Evolutionary conservation across 345 rosid species (phyloP).

Genomic region (Syzygium jambos): DNA sequence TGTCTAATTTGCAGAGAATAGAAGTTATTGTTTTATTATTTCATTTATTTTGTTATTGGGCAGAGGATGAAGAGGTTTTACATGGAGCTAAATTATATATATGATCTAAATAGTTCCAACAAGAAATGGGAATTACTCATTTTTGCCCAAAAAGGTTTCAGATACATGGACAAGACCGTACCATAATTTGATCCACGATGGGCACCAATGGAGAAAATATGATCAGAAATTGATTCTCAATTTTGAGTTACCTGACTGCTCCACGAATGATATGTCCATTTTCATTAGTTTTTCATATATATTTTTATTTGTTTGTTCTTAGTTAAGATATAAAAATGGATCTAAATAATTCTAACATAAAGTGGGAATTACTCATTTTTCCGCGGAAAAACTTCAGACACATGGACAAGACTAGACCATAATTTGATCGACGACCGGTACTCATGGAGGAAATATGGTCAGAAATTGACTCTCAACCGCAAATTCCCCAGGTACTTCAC

Average conservation of each 20-base stretch:
- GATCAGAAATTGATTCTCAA: constrained; percentile 40
- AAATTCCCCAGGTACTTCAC: constrained; percentile 24
- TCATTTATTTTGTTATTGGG: background rate
- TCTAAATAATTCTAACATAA: no score
- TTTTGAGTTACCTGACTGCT: constrained; percentile 23
- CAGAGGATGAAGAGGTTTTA: background rate
- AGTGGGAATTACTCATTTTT: background rate
- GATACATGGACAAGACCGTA: constrained; percentile 9
- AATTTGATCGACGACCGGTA: constrained; percentile 26
- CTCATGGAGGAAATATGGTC: constrained; percentile 48
- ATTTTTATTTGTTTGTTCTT: no score
- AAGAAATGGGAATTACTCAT: background rate
- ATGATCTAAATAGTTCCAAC: background rate
- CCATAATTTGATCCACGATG: constrained; percentile 23
- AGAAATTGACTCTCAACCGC: constrained; percentile 29
- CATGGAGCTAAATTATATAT: background rate
- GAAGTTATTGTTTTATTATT: no score
- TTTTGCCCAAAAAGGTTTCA: constrained; percentile 4
- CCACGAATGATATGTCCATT: background rate
- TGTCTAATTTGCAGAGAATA: background rate
- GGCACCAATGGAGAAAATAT: constrained; percentile 38
- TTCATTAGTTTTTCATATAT: no score
- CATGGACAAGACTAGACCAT: constrained; percentile 9
- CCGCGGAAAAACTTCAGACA: constrained; percentile 9
- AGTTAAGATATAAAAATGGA: no score